Evolutionary conservation across 306 rosid genomes (phyloP), one percentile per base, ranked within the genome.

Genomic region (Cicer cuneatum): DNA sequence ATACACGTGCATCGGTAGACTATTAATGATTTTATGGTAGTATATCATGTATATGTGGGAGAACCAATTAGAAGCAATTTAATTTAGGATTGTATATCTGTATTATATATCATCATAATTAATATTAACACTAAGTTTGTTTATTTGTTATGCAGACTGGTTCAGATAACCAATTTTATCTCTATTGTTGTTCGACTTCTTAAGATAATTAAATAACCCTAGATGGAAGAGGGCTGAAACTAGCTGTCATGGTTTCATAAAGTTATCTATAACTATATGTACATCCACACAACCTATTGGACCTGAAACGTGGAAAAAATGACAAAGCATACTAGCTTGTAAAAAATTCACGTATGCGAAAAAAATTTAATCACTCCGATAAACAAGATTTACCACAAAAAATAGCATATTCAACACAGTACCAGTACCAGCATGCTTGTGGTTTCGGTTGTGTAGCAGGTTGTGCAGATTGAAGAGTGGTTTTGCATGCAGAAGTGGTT

Each of bases 401-500:
- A 18, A 41, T 24, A 58, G 71, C 24, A 52, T 72, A 76, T 67
- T 49, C 57, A 65, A 78, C 45, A 73, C 18, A 39, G 42, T 90
- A 93, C 97, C 15, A 29, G 46, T 91, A 94, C 98, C 97, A 62
- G 83, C 75, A 74, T 86, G 86, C 24, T 69, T 84, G 52, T 19
- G 77, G 85, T 75, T 90, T 68, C 98, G 90, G 79, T 83, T 72
- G 84, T 87, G 90, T 41, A 94, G 89, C 79, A 88, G 85, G 93
- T 91, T 94, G 79, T 76, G 96, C 87, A 90, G 63, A 60, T 9
- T 46, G 84, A 83, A 90, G 75, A 94, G 85, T 47, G 87, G 97
- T 77, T 94, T 91, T 53, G 84, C 97, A 10, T 14, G 79, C 67
- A 94, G 85, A 89, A 94, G 90, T 43, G 90, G 95, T 83, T 94